These are phyloP conservation scores for Xerocomus spinulosus DNA, from an alignment of 768 basidiomycete species.

Conservation along the genomic window DNA sequence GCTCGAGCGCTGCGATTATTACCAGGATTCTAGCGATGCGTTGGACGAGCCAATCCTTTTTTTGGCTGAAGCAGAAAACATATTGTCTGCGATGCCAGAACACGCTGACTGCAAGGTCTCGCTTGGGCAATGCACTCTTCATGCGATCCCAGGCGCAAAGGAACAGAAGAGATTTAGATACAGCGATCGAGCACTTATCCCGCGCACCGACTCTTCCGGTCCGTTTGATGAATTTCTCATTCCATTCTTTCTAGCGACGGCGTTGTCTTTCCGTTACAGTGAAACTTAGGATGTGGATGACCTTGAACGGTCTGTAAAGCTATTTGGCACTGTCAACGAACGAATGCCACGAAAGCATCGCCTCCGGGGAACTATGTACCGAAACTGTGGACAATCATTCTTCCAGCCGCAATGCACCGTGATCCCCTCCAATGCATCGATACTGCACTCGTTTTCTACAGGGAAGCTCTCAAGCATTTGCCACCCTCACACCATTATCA, in stretches of 20 bases:
- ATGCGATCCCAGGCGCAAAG: slow-evolving; percentile 13
- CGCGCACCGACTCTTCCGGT: slow-evolving; percentile 10
- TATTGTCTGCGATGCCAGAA: slow-evolving; percentile 2
- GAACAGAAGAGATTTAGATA: slow-evolving; percentile 10
- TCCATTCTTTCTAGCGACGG: slow-evolving; percentile 6
- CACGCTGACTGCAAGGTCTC: slow-evolving; percentile 4
- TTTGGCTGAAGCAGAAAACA: slow-evolving; percentile 17
- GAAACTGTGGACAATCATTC: slow-evolving; percentile 11
- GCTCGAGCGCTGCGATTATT: slow-evolving; percentile 7
- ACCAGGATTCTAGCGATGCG: slow-evolving; percentile 1
- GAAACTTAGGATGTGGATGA: slow-evolving; percentile 4
- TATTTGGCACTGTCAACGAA: slow-evolving; percentile 7
- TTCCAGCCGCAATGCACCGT: background rate
- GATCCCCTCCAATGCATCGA: slow-evolving; percentile 3
- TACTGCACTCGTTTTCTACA: slow-evolving; percentile 8
- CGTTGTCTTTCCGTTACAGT: slow-evolving; percentile 9
- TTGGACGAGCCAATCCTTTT: slow-evolving; percentile 25
- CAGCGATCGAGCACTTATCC: slow-evolving; percentile 11
- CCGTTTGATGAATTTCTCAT: slow-evolving; percentile 3
- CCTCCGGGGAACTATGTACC: slow-evolving; percentile 1
- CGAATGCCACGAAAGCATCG: slow-evolving; percentile 14
- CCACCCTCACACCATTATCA: slow-evolving; percentile 13
- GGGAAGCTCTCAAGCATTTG: slow-evolving; percentile 3
- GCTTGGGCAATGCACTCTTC: slow-evolving; percentile 12
- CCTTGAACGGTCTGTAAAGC: slow-evolving; percentile 11